Conservation (phyloP, 2,329 filamentous ascomycete genomes). For the Pyrenochaeta sp. region DNA sequence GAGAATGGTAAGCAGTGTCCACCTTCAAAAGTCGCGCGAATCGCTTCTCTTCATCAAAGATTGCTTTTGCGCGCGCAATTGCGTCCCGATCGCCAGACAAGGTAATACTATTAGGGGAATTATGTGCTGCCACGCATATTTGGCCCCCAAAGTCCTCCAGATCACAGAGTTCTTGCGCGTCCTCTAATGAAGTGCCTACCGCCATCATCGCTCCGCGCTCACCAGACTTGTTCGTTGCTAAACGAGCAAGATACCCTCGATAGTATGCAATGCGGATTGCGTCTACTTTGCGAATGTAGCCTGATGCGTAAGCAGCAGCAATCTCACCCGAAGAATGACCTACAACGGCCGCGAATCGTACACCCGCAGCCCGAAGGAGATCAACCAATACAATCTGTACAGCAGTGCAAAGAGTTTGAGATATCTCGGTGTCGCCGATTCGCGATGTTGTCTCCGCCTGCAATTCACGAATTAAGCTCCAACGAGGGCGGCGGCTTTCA, state of each 20-base stretch:
- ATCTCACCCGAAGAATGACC: slow-evolving; percentile 55
- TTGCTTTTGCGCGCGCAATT: slow-evolving; percentile 41
- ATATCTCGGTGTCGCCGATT: slow-evolving; percentile 22
- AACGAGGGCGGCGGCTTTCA: slow-evolving; percentile 1
- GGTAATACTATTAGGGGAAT: slow-evolving; percentile 50
- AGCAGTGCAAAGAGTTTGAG: slow-evolving; percentile 47
- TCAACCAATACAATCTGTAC: slow-evolving; percentile 46
- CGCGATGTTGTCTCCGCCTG: not conserved
- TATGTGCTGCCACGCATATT: slow-evolving; percentile 30
- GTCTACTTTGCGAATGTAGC: slow-evolving; percentile 16
- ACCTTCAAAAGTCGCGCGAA: slow-evolving; percentile 54
- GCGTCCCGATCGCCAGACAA: slow-evolving; percentile 55
- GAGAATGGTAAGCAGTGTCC: slow-evolving; percentile 57
- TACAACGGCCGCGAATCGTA: slow-evolving; percentile 44
- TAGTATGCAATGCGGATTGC: slow-evolving; percentile 32
- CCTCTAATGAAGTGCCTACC: slow-evolving; percentile 14
- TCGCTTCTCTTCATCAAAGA: slow-evolving; percentile 46
- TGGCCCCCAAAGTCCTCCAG: slow-evolving; percentile 19
- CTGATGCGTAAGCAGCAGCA: slow-evolving; percentile 48
- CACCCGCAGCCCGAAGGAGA: slow-evolving; percentile 34
- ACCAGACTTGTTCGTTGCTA: no score
- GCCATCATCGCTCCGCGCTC: slow-evolving; percentile 40
- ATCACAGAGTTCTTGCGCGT: not conserved
- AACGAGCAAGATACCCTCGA: slow-evolving; percentile 9
- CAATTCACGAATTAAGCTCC: slow-evolving; percentile 16